Conservation (phyloP, 176 grass and related monocot species). For the Hsuehochloa calcarea region DNA sequence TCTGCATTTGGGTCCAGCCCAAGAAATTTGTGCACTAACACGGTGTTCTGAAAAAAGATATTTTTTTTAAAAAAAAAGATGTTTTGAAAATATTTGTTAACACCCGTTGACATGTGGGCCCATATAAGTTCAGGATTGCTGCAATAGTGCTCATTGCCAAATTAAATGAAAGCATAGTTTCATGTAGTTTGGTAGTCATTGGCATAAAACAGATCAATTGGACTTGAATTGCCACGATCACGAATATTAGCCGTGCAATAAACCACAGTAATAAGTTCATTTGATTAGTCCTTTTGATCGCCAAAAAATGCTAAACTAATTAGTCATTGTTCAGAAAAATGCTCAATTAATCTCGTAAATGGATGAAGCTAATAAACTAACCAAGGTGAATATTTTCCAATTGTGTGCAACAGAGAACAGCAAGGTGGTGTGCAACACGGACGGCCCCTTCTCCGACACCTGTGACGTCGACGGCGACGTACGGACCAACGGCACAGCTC, state of each 20-base stretch:
- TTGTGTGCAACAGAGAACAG: constrained; percentile 23
- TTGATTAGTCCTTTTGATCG: not conserved
- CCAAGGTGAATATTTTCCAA: not conserved
- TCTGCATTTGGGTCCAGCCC: not conserved
- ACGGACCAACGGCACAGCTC: constrained; percentile 50
- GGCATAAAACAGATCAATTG: not conserved
- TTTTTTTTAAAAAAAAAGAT: too few relatives aligned
- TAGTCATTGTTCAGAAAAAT: not conserved
- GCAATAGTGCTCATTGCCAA: not conserved
- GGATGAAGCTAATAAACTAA: not conserved
- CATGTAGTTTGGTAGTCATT: not conserved
- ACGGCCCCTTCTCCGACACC: constrained; percentile 53
- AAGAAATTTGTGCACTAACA: too few relatives aligned
- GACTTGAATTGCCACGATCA: not conserved
- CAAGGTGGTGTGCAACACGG: constrained; percentile 43
- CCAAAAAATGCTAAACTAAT: not conserved
- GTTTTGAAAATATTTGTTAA: not conserved
- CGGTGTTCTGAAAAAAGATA: not conserved
- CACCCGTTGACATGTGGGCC: not conserved
- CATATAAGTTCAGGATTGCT: not conserved
- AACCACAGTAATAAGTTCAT: not conserved
- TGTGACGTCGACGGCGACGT: constrained; percentile 78
- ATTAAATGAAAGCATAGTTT: not conserved
- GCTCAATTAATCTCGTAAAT: not conserved
- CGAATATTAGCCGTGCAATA: not conserved